phyloP scores from a whole-genome alignment of 768 basidiomycete species.

The Leucosporidium creatinivorum region DNA sequence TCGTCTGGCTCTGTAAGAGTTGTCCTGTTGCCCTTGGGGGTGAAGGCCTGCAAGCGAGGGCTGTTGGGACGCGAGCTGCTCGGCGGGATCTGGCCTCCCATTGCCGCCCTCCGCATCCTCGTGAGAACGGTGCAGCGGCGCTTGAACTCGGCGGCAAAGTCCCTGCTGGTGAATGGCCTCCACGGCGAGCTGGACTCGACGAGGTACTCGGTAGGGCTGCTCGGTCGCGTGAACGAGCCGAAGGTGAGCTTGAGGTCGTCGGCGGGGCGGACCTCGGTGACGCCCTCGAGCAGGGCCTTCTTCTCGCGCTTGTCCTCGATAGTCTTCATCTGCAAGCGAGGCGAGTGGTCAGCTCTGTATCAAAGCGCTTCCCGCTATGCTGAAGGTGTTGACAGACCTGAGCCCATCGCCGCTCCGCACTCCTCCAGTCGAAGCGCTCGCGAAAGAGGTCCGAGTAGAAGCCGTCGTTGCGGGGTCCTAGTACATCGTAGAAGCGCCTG shows the following conservation, averaged over 20 bases:
- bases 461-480: constrained; percentile 37
- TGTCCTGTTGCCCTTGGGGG: not conserved
- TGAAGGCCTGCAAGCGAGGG: constrained; percentile 19
- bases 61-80: constrained; percentile 36
- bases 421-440: constrained; percentile 22
- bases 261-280: constrained; percentile 16
- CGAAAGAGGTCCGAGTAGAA: constrained; percentile 30
- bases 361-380: not conserved
- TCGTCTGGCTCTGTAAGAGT: constrained; percentile 31
- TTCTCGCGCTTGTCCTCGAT: constrained; percentile 30
- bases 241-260: constrained; percentile 17
- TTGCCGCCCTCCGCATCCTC: constrained; percentile 49
- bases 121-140: constrained; percentile 56
- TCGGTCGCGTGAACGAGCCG: constrained; percentile 17
- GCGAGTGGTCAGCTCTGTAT: not conserved
- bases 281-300: constrained; percentile 10
- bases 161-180: constrained; percentile 46
- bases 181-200: constrained; percentile 43
- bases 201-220: constrained; percentile 12
- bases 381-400: constrained; percentile 1
- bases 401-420: constrained; percentile 23
- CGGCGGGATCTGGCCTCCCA: constrained; percentile 34
- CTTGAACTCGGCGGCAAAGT: constrained; percentile 56
- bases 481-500: constrained; percentile 46
- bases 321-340: constrained; percentile 6